Base-by-base conservation (phyloP, 2,329 filamentous ascomycete species). In the Madurella fahalii region DNA sequence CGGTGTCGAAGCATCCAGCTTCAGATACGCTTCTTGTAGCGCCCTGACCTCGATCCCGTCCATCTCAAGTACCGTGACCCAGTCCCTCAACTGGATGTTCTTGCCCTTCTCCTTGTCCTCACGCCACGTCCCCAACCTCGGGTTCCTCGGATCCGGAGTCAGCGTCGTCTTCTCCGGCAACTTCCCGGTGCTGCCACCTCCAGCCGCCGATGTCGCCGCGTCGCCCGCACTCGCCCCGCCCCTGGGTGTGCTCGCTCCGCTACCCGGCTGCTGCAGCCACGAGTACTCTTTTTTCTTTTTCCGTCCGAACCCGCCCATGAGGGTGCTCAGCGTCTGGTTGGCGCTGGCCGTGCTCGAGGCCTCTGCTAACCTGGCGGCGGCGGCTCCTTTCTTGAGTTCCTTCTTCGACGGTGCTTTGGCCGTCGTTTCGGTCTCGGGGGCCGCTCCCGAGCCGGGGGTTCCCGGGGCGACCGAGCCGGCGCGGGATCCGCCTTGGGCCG, bases 61-160 rank as follows among this genome's bases (percentile, higher is more conserved):
- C 48, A 84, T 77, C 69, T 96, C 92, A 45, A 96, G 77, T 56
- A 89, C 88, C 17, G 83, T 77, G 15, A 95, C 76, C 75, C 91
- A 85, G 69, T 96, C 93, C 52, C 93, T 81, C 50, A 95, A 75
- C 72, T 96, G 91, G 46, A 96, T 89, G 25, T 86, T 85, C 61
- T 79, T 81, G 32, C 90, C 90, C 66, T 86, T 87, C 18, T 86
- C 83, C 50, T 83, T 84, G 64, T 90, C 86, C 69, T 96, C 91
- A 56, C 89, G 81, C 80, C 86, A 89, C 15, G 80, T 78, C n/a
- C 89, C 89, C 39, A 90, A 73, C 50, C 84, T 82, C 16, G 58
- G 58, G 50, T 84, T 83, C 20, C 81, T 77, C 15, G 81, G 79
- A 34, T 83, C 80, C 2, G 75, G 77, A 4, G 82, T 82, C 53